Conservation (phyloP, 306 rosid species). For the Vigna radiata region DNA sequence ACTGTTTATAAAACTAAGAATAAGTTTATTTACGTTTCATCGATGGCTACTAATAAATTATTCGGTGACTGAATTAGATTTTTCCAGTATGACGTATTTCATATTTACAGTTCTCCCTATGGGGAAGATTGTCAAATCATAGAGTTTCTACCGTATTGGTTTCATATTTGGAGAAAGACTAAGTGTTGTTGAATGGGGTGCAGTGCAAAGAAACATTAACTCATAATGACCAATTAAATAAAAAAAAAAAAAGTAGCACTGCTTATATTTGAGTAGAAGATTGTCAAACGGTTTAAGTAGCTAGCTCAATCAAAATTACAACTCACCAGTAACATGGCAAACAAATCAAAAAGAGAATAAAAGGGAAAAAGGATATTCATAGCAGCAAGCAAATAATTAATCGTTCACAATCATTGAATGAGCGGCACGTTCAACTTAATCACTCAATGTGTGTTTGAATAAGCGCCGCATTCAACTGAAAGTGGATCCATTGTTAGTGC, state of each 20-base stretch:
- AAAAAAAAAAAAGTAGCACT: not conserved
- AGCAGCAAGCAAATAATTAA: slow-evolving; percentile 25
- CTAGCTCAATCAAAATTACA: slow-evolving; percentile 14
- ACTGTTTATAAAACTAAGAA: not conserved
- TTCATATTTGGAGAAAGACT: slow-evolving; percentile 18
- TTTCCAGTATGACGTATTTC: no score
- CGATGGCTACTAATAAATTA: not conserved
- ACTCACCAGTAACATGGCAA: not conserved
- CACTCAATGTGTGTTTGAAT: no score
- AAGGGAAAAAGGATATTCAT: not conserved
- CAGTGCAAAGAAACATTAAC: not conserved
- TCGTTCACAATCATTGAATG: not conserved
- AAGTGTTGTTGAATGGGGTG: not conserved
- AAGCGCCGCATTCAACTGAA: no score
- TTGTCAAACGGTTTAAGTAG: not conserved
- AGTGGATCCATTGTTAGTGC: no score
- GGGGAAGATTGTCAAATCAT: not conserved
- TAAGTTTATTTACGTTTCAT: not conserved
- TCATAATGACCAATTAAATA: not conserved
- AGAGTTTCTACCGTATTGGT: not conserved
- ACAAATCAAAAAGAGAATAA: not conserved
- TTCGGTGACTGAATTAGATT: no score
- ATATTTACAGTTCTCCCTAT: no score
- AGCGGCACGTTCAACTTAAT: no score
- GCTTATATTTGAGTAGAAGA: slow-evolving; percentile 5